phyloP scores from a whole-genome alignment of 1,139 yeast species.

The Yarrowia galli region DNA sequence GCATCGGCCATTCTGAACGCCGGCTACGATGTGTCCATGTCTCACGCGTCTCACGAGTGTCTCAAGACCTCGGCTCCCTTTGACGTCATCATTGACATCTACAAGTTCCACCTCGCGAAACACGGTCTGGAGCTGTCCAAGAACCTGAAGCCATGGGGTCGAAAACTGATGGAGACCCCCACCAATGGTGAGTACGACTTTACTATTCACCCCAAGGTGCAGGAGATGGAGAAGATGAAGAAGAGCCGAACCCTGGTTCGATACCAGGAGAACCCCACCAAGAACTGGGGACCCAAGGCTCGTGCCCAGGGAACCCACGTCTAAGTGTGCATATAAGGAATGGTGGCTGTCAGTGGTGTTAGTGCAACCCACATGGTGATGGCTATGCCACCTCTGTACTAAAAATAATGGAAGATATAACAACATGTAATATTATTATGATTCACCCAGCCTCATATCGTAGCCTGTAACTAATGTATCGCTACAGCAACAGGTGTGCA shows the following conservation, averaged over 20 bases:
- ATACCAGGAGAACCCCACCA: constrained; percentile 89
- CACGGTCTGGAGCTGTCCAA: constrained; percentile 53
- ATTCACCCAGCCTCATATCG: neutral
- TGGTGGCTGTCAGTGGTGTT: constrained; percentile 4
- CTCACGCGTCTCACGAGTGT: constrained; percentile 88
- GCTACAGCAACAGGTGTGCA: constrained; percentile 7
- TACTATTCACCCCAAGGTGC: constrained; percentile 58
- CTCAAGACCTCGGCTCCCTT: constrained; percentile 91
- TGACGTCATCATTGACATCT: constrained; percentile 75
- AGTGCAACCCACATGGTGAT: constrained; percentile 15
- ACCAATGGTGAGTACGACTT: constrained; percentile 43
- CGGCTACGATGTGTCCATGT: constrained; percentile 80
- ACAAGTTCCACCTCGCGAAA: constrained; percentile 58
- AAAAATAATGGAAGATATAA: neutral
- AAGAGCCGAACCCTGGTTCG: constrained; percentile 76
- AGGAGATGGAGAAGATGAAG: constrained; percentile 65
- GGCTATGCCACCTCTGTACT: neutral
- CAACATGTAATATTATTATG: constrained; percentile 20
- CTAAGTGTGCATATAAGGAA: neutral
- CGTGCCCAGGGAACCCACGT: constrained; percentile 45
- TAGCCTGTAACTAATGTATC: neutral
- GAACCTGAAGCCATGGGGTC: constrained; percentile 64
- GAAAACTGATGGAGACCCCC: constrained; percentile 59
- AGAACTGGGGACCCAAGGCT: constrained; percentile 96
- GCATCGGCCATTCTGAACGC: constrained; percentile 85